Base-by-base conservation (phyloP, 2,329 filamentous ascomycete genomes). In the Aspergillus ochraceus region DNA sequence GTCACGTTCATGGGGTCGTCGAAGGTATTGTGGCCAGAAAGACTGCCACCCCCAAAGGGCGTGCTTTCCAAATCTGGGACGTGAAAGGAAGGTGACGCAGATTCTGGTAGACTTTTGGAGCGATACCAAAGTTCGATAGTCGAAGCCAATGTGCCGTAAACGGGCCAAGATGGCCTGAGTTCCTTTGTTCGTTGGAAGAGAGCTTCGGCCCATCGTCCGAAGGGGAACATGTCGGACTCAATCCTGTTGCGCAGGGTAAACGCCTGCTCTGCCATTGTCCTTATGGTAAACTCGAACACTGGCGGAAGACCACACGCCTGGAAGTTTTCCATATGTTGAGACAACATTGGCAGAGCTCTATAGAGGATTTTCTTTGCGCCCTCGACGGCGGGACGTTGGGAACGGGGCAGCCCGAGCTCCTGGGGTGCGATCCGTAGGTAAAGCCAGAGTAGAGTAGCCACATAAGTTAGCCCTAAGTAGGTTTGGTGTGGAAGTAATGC, bases 401-500 rank as follows among this genome's bases (percentile, higher is more conserved):
- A 69, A 14, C 67, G 70, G 55, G 70, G 68, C 19, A 75, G 46
- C 1, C 64, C 67, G 10, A 73, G 69, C 51, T 73, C 70, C n/a
- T 68, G 68, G 1, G 71, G 65, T 6, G 71, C 67, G 6, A 77
- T 69, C 19, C 68, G 70, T 20, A 74, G 58, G 55, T 76, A 76
- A 14, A 77, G 66, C 63, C 72, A 72, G 19, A 76, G 62, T 9
- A 78, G 64, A 1, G 72, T 75, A 9, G 75, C 74, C 29, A 71
- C 66, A 49, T 77, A 76, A 14, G 72, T 72, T 26, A 77, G 46
- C 17, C 71, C 71, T 1, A 78, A 62, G 50, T 77, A 78, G 42
- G 63, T 77, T 57, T 78, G 76, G 56, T 78, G 76, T 1, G 75
- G 76, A 45, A 78, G 69, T 49, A 77, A 60, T 30, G 71, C 60